phyloP scores from a whole-genome alignment of 2,329 filamentous ascomycete genomes.

The Lojkania enalia region DNA sequence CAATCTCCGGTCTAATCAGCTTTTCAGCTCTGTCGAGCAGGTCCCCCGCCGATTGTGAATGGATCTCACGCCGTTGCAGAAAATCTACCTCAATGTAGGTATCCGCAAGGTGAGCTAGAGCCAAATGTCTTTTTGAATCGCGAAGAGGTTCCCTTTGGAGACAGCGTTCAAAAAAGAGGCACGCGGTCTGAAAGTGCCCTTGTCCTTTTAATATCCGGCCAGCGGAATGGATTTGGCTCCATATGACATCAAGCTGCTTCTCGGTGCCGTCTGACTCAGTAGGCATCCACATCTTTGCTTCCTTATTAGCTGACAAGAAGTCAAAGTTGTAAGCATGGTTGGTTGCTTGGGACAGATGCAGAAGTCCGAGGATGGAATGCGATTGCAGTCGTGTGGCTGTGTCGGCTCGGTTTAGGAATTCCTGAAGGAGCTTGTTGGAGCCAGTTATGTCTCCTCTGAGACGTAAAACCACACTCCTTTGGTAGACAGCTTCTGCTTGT shows the following conservation, averaged over 20 bases:
- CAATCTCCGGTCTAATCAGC: constrained; percentile 7
- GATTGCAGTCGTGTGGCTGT: background rate
- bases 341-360: constrained; percentile 1
- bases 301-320: constrained; percentile 2
- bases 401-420: constrained; percentile 1
- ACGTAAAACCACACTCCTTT: constrained; percentile 1
- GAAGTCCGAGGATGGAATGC: constrained; percentile 3
- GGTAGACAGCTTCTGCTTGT: background rate
- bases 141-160: constrained; percentile 4
- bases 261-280: background rate
- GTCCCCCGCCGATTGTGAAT: background rate
- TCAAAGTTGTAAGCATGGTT: constrained; percentile 6
- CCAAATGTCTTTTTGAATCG: constrained; percentile 5
- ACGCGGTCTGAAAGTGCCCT: constrained; percentile 6
- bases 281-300: constrained; percentile 5
- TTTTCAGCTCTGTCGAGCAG: constrained; percentile 1
- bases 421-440: background rate
- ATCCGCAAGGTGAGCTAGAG: constrained; percentile 1
- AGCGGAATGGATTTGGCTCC: constrained; percentile 3
- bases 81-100: constrained; percentile 5
- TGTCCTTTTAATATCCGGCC: constrained; percentile 10
- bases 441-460: constrained; percentile 1
- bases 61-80: background rate
- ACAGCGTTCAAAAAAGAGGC: constrained; percentile 6
- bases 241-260: constrained; percentile 5